Percentiles rank a stretch among this genome's conserved stretches.
Evolutionary conservation across 345 rosid genomes (phyloP).

Genomic region (Adansonia digitata): DNA sequence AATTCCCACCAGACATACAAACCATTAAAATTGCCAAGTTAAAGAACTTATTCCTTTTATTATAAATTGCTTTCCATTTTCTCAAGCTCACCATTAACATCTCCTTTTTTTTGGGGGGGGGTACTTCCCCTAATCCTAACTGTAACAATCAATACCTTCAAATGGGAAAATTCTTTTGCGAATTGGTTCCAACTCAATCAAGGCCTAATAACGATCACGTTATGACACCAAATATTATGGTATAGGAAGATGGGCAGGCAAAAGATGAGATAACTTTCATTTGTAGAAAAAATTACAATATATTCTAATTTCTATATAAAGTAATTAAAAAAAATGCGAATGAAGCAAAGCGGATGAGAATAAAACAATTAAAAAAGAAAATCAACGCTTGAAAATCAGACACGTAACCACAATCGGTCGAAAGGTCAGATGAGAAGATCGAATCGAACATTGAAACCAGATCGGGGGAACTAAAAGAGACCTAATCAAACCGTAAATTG

Average conservation of each 20-base stretch:
- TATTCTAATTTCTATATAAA: neutral
- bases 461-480: neutral
- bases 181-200: neutral
- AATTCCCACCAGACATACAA: neutral
- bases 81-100: neutral
- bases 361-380: neutral
- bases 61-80: neutral
- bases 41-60: neutral
- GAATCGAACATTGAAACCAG: neutral
- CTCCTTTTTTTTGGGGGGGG: neutral
- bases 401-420: neutral
- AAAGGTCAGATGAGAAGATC: neutral
- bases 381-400: neutral
- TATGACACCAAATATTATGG: neutral
- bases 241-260: neutral
- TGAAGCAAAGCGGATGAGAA: neutral
- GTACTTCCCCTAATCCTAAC: neutral
- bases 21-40: neutral
- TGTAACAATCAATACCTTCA: neutral
- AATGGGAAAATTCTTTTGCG: neutral
- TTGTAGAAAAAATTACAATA: neutral
- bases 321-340: neutral
- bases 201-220: neutral
- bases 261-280: neutral
- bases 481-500: neutral